These are phyloP conservation scores for Penicillium samsonianum DNA, from an alignment of 495 filamentous ascomycete genomes.

Conservation along the genomic window DNA sequence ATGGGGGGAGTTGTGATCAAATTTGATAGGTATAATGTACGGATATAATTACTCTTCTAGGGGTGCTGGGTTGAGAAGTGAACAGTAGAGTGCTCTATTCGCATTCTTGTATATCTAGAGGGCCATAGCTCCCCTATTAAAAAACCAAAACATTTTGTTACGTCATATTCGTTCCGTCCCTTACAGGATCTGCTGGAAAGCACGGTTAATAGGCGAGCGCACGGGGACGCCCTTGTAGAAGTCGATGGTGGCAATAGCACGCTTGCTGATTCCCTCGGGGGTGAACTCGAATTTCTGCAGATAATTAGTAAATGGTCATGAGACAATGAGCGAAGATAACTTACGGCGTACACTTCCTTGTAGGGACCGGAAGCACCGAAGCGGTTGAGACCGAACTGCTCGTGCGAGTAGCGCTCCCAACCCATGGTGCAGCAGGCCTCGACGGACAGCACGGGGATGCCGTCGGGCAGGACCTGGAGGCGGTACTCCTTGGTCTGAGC, in stretches of 20 bases:
- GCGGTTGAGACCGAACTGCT: conserved; percentile 98
- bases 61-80: conserved; percentile 9
- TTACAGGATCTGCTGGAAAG: conserved; percentile 54
- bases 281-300: conserved; percentile 97
- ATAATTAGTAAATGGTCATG: conserved; percentile 9
- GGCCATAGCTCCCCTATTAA: conserved; percentile 29
- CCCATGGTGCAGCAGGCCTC: conserved; percentile 93
- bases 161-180: conserved; percentile 18
- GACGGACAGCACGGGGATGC: conserved; percentile 89
- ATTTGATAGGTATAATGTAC: background rate
- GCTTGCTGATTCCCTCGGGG: conserved; percentile 92
- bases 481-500: conserved; percentile 90
- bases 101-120: conserved; percentile 28
- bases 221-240: conserved; percentile 95
- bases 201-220: conserved; percentile 93
- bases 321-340: conserved; percentile 24
- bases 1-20: conserved; percentile 16
- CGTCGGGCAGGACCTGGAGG: conserved; percentile 86
- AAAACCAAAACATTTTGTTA: conserved; percentile 34
- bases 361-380: conserved; percentile 97
- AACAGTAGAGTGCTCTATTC: conserved; percentile 32
- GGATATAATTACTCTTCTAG: background rate
- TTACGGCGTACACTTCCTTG: conserved; percentile 94
- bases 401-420: conserved; percentile 97
- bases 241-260: conserved; percentile 83